Evolutionary conservation across 768 basidiomycete species (phyloP), one percentile per base, ranked within the genome.

Genomic region (Naganishia kalamii): DNA sequence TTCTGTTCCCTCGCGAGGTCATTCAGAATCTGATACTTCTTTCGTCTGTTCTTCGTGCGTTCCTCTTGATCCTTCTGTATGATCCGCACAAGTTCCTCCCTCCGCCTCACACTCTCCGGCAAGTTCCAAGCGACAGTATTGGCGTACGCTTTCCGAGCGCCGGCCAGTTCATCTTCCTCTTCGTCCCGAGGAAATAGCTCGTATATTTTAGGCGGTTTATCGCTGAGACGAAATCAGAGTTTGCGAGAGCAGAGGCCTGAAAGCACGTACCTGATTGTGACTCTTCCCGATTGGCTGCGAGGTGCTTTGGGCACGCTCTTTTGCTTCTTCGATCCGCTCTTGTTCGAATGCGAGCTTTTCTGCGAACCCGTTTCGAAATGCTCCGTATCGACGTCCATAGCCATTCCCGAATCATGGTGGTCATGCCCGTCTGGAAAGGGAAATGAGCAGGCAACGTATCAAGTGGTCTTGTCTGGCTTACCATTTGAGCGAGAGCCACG

Each of bases 401-500:
- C 54, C 2, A 35, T n/a, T 6, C 13, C 10, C 5, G 37, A 15
- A 25, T 57, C 54, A 2, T 23, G 23, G n/a, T 23, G 21, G 13
- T 57, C 54, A 23, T 57, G 37, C 2, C 54, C 54, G 19, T 57
- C 54, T 57, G n/a, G 10, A 32, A 12, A 40, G 3, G 35, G 23
- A 11, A 21, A 4, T 48, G 11, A 48, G 19, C 47, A 48, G n/a
- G 7, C 23, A 23, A 4, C 4, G 8, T n/a, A n/a, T 11, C 51
- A 35, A 51, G 25, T 33, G 30, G n/a, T 37, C 32, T n/a, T 19
- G 51, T 25, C 21, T n/a, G 2, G 40, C 54, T 57, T n/a, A 57
- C 54, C 54, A 21, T 57, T 57, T 1, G 54, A 57, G 13, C 54
- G n/a, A 25, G 54, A 57, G 17, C 54, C 54, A 25, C 54, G 54